Evolutionary conservation across 306 rosid species (phyloP).

Genomic region (Trichosanthes truncata): DNA sequence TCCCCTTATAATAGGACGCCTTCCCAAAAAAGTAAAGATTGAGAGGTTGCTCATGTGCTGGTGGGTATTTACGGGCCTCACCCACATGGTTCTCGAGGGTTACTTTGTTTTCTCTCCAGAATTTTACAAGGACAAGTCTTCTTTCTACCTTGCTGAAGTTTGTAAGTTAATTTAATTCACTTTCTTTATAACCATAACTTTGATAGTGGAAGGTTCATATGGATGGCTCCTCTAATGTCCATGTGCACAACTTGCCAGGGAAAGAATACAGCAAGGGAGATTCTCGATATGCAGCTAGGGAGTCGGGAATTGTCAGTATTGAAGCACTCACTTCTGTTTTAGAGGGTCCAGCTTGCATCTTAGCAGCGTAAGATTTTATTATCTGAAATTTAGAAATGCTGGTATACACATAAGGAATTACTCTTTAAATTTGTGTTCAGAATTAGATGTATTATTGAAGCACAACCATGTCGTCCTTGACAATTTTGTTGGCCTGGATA

Average conservation of each 20-base stretch:
- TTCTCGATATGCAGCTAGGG: slow-evolving; percentile 79
- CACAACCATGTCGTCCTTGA: too few relatives aligned
- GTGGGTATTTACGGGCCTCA: slow-evolving; percentile 96
- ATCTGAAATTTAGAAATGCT: not conserved
- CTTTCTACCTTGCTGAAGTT: slow-evolving; percentile 70
- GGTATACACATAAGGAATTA: not conserved
- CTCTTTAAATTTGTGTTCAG: not conserved
- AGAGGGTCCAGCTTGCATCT: slow-evolving; percentile 81
- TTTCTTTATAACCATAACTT: not conserved
- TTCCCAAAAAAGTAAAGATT: slow-evolving; percentile 37
- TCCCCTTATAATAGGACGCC: slow-evolving; percentile 36
- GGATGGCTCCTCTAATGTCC: not conserved
- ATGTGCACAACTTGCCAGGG: slow-evolving; percentile 37
- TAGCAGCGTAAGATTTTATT: slow-evolving; percentile 58
- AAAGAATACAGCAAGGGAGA: slow-evolving; percentile 98
- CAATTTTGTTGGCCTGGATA: not conserved
- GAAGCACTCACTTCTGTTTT: slow-evolving; percentile 70
- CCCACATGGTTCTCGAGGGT: slow-evolving; percentile 67
- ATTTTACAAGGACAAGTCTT: slow-evolving; percentile 68
- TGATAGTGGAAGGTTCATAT: not conserved
- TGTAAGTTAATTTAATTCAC: slow-evolving; percentile 41
- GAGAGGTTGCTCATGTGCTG: slow-evolving; percentile 86
- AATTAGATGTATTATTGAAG: not conserved
- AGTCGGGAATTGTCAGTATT: slow-evolving; percentile 53
- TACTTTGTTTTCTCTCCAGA: slow-evolving; percentile 74